A percentile compares a stretch with the other conserved stretches of the same genome.
phyloP scores from a whole-genome alignment of 768 basidiomycete genomes.

The Tubosaeta brunneosetosa region DNA sequence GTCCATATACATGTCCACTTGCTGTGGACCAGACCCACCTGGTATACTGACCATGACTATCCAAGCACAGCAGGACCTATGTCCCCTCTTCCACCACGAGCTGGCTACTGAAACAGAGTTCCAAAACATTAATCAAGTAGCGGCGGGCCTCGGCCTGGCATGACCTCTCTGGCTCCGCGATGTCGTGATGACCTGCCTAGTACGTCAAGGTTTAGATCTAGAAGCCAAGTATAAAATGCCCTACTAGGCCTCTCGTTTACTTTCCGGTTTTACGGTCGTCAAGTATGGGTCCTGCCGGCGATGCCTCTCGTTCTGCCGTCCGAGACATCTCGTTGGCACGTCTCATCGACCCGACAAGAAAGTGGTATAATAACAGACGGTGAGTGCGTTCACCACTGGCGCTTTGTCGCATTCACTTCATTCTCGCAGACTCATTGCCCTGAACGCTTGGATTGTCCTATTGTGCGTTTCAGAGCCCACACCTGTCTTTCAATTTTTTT shows the following conservation, averaged over 20 bases:
- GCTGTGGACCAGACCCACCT: too few species aligned
- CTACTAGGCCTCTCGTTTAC: neutral
- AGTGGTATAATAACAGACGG: conserved; percentile 76
- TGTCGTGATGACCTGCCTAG: too few species aligned
- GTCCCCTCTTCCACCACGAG: too few species aligned
- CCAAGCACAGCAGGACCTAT: too few species aligned
- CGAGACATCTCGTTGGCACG: conserved; percentile 41
- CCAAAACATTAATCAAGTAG: too few species aligned
- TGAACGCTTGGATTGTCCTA: conserved; percentile 68
- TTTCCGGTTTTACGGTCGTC: neutral
- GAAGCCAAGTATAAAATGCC: neutral
- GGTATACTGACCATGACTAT: too few species aligned
- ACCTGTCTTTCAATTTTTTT: neutral
- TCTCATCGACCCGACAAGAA: conserved; percentile 60
- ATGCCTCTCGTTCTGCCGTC: conserved; percentile 31
- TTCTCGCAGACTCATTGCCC: conserved; percentile 45
- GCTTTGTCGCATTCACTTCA: neutral
- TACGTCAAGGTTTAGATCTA: too few species aligned
- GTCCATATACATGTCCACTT: too few species aligned
- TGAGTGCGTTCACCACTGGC: conserved; percentile 21
- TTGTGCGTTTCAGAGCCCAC: conserved; percentile 39
- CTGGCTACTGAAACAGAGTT: too few species aligned
- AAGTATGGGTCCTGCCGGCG: conserved; percentile 54
- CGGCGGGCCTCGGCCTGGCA: too few species aligned
- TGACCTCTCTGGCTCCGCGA: too few species aligned